phyloP scores from a whole-genome alignment of 179 eudicot genomes.

The Spinacia oleracea region DNA sequence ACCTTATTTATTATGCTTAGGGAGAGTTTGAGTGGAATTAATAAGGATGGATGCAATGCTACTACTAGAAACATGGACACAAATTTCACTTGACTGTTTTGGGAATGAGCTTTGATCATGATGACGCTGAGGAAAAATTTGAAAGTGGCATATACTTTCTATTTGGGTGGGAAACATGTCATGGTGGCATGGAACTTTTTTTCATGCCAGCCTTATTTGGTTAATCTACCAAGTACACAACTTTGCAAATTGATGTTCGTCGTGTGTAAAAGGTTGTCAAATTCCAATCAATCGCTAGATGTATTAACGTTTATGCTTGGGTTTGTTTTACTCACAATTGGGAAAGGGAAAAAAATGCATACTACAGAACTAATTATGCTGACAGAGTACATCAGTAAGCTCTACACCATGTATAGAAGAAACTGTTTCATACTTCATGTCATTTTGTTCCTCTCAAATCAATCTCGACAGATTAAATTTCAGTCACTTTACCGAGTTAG shows the following conservation, averaged over 20 bases:
- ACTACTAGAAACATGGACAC: constrained; percentile 31
- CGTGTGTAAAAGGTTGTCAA: constrained; percentile 2
- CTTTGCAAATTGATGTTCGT: constrained; percentile 16
- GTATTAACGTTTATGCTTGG: not conserved
- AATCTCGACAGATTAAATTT: not conserved
- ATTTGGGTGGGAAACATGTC: constrained; percentile 37
- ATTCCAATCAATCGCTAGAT: not conserved
- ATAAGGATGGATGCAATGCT: constrained; percentile 23
- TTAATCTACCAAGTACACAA: constrained; percentile 13
- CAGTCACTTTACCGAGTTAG: not conserved
- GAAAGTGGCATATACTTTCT: constrained; percentile 27
- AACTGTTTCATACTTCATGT: not conserved
- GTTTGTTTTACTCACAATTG: not conserved
- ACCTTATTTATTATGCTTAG: constrained; percentile 19
- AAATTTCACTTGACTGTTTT: constrained; percentile 23
- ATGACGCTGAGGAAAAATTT: constrained; percentile 30
- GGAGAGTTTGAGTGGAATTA: constrained; percentile 10
- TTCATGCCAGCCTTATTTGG: constrained; percentile 25
- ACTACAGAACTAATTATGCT: not conserved
- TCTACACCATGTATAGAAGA: not conserved
- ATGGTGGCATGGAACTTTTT: constrained; percentile 33
- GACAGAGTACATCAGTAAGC: not conserved
- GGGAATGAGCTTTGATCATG: constrained; percentile 29
- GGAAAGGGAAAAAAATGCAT: not conserved
- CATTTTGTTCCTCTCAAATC: not conserved